phyloP scores from a whole-genome alignment of 23 red algal genomes.

The Gracilariopsis chorda region DNA sequence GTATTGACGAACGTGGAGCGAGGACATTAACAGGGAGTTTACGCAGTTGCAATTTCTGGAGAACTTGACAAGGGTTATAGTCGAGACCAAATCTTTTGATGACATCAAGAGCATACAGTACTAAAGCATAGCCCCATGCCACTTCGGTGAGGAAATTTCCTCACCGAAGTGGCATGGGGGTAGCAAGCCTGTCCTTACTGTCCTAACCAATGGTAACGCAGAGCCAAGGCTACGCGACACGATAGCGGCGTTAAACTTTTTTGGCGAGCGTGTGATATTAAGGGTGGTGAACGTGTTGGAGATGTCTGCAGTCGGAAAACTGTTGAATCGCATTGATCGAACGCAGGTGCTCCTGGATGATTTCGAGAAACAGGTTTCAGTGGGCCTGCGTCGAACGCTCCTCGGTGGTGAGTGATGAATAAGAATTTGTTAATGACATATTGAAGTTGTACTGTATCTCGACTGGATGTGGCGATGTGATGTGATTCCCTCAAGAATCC shows the following conservation, averaged over 20 bases:
- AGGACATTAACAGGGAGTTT: too few relatives aligned
- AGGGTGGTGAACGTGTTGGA: conserved; percentile 3
- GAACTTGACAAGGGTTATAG: background rate
- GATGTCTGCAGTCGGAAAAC: background rate
- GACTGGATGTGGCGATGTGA: too few relatives aligned
- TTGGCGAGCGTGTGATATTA: background rate
- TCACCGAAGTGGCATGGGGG: too few relatives aligned
- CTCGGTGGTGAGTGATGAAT: too few relatives aligned
- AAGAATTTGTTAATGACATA: too few relatives aligned
- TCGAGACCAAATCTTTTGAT: background rate
- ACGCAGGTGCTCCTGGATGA: conserved; percentile 1
- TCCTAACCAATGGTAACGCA: background rate
- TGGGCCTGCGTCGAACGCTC: too few relatives aligned
- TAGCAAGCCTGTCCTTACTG: background rate
- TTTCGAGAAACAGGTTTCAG: conserved; percentile 5
- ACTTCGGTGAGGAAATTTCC: too few relatives aligned
- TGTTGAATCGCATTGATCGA: background rate
- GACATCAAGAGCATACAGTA: background rate
- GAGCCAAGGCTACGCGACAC: background rate
- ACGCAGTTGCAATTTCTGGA: conserved; percentile 29
- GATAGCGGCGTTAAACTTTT: background rate
- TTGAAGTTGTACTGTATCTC: too few relatives aligned
- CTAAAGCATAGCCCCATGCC: background rate
- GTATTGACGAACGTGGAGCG: conserved; percentile 13
- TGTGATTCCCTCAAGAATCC: too few relatives aligned